Evolutionary conservation across 495 filamentous ascomycete species (phyloP), one percentile per base, ranked within the genome.

Genomic region (Clavariopsis aquatica): DNA sequence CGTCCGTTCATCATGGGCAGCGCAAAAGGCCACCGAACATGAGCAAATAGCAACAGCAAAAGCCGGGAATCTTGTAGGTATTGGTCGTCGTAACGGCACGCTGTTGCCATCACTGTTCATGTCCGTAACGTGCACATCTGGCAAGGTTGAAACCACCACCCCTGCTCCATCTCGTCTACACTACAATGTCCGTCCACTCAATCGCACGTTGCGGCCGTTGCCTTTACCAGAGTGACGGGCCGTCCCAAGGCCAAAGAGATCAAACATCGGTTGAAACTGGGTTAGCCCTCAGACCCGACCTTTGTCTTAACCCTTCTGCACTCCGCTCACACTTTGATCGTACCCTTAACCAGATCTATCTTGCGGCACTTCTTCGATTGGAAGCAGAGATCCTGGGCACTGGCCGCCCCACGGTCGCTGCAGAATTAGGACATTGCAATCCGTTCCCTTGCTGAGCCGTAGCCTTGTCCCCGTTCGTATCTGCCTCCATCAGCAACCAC

Each of bases 241-340:
- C 52, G 51, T 41, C 38, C 60, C 60, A 41, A 49, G 36, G 55
- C 17, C 51, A 26, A 41, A 63, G 38, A 54, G 51, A 57, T 63
- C 60, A 63, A 63, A 63, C 60, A 2, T 24, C 2, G 22, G 29
- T 55, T 63, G 60, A 63, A 63, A 63, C 60, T 57, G 52, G 60
- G n/a, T 29, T 63, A 49, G 60, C n/a, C 8, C 7, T 24, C 20
- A 63, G 36, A 56, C 57, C 59, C 56, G 53, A 63, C 60, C 26
- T 49, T 22, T 49, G 26, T 47, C 28, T 51, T 47, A 26, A 27
- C 41, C n/a, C 38, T 26, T 20, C n/a, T 58, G 20, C 29, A 23
- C 12, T 58, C 38, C 36, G 38, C 19, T 6, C 36, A 36, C 26
- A n/a, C 23, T 20, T 47, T 24, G 7, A 58, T 46, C 10, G 43